Percentiles rank a stretch among this genome's conserved stretches.
These are phyloP conservation scores for Spinacia oleracea DNA, from an alignment of 179 eudicot species.

Conservation along the genomic window DNA sequence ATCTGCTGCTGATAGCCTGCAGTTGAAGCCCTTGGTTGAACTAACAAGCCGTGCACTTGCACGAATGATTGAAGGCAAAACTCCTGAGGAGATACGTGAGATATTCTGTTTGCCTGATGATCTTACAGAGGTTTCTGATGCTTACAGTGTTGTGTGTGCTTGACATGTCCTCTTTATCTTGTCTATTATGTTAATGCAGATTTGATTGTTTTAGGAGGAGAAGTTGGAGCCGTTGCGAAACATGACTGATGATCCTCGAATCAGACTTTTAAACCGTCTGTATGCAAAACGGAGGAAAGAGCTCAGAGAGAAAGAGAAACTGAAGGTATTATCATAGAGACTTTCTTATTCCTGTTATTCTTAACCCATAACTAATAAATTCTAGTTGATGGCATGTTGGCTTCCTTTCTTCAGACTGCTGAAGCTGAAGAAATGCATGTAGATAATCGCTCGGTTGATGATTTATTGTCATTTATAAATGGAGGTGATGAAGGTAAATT, in stretches of 20 bases:
- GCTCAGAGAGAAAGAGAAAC: constrained; percentile 63
- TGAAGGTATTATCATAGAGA: constrained; percentile 35
- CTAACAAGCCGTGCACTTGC: constrained; percentile 93
- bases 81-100: constrained; percentile 92
- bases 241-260: constrained; percentile 82
- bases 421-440: constrained; percentile 61
- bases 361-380: not conserved
- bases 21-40: constrained; percentile 85
- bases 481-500: constrained; percentile 68
- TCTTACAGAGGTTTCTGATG: constrained; percentile 94
- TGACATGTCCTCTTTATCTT: constrained; percentile 42
- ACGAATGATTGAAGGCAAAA: constrained; percentile 86
- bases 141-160: constrained; percentile 57
- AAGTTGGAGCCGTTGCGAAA: constrained; percentile 90
- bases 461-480: constrained; percentile 80
- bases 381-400: constrained; percentile 14
- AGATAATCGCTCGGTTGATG: constrained; percentile 88
- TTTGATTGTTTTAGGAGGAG: constrained; percentile 76
- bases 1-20: constrained; percentile 95
- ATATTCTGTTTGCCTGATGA: constrained; percentile 94
- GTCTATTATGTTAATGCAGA: constrained; percentile 44
- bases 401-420: constrained; percentile 46
- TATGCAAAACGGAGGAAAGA: constrained; percentile 91
- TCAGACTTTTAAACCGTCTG: constrained; percentile 76
- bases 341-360: not conserved